Evolutionary conservation across 2,329 filamentous ascomycete species (phyloP), one percentile per base, ranked within the genome.

Genomic region (Cytospora paraplurivora): DNA sequence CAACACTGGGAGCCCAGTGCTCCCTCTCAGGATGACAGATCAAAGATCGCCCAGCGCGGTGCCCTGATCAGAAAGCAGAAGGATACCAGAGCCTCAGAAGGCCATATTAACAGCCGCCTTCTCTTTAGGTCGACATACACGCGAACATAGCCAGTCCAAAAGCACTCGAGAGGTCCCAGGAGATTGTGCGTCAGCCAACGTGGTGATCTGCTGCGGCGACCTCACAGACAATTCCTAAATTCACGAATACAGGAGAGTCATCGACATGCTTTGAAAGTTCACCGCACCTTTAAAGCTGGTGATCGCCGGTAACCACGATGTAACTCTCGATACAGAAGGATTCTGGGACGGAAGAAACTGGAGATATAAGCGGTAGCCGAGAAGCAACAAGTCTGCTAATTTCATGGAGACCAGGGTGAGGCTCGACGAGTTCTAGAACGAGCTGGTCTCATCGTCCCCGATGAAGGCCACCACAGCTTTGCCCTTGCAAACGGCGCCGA

Each of bases 301-400:
- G 7, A 83, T 85, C 51, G 75, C 81, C 1, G 81, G 82, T 1
- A 84, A 84, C 58, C 81, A 84, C 64, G 81, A 85, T 64, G 81
- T 81, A 49, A 78, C 74, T 0, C 70, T 79, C 2, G 76, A 79
- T 41, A 33, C 60, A 10, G 41, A 55, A 21, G 51, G 56, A 17
- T 34, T 54, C 58, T 27, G 47, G 52, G 2, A 63, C 0, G 44
- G 72, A 5, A 71, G 69, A 2, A 19, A 35, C 11, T 21, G 21
- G 15, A n/a, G 34, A 4, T 51, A 27, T 13, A 17, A 41, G 8
- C 19, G 19, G 7, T 38, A n/a, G 47, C 19, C 33, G 7, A 59
- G 41, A 6, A n/a, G 13, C 12, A 27, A 32, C 27, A 7, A 52
- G 7, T 21, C 5, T 11, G 27, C 13, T 27, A 34, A 34, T 10